Evolutionary conservation across 306 rosid species (phyloP).

Genomic region (Trifolium subterraneum): DNA sequence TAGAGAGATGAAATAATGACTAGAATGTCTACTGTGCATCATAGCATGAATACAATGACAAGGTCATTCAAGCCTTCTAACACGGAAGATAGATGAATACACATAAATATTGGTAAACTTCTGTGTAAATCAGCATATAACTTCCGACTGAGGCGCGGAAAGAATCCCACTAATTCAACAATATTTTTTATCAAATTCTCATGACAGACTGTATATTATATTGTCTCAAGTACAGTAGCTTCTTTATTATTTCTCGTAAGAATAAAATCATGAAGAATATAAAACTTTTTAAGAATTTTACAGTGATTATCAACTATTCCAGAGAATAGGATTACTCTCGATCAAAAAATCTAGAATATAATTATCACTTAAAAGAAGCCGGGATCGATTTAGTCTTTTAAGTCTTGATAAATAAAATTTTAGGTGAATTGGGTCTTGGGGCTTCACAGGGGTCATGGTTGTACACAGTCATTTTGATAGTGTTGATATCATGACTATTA

Average conservation of each 20-base stretch:
- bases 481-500: constrained; percentile 4
- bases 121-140: no score
- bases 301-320: constrained; percentile 19
- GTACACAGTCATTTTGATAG: constrained; percentile 5
- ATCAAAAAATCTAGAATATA: background rate
- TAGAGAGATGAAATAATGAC: constrained; percentile 6
- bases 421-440: no score
- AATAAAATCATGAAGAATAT: background rate
- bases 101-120: no score
- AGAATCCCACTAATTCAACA: constrained; percentile 13
- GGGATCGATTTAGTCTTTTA: constrained; percentile 6
- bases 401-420: no score
- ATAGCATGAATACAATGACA: background rate
- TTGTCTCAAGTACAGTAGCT: background rate
- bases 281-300: background rate
- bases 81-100: background rate
- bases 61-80: background rate
- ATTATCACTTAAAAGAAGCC: constrained; percentile 6
- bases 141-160: no score
- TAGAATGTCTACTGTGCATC: constrained; percentile 14
- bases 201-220: constrained; percentile 11
- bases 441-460: no score
- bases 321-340: background rate
- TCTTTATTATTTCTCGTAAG: constrained; percentile 29
- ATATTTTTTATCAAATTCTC: constrained; percentile 22